Base-by-base conservation (phyloP, 2,329 filamentous ascomycete genomes). In the Talaromyces islandicus region DNA sequence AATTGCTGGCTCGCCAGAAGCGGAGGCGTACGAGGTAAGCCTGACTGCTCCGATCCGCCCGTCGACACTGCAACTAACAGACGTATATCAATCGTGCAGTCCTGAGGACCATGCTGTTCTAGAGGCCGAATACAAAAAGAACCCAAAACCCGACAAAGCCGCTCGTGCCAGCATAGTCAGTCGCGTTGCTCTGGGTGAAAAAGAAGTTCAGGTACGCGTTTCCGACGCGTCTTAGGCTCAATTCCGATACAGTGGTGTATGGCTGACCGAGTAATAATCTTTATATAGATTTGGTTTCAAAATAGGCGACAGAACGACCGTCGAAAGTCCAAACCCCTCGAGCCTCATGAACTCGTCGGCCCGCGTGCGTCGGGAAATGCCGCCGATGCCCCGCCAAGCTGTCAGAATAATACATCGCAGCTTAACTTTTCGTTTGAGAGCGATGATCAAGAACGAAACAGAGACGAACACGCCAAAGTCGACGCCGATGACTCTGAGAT, bases 231-330 rank as follows among this genome's bases (percentile, higher is more conserved):
- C 30, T 19, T 56, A 19, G 30, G 14, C 25, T 24, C 53, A 12
- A 21, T 12, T 48, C 17, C 38, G 19, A 24, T 24, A 14, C 4
- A 24, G 43, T 12, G 29, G 51, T 17, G 1, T 41, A 43, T 59
- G 11, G 35, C 54, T 59, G 32, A 62, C 50, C 38, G 19, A 24
- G n/a, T 19, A 9, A 43, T 24, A 35, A 3, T n/a, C 35, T 6
- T 38, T 63, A 14, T 35, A 35, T 35, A 97, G 93, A 96, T 97
- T 68, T 97, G 93, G 93, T 97, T 97, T 77, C 93, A 97, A 71
- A 97, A 97, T 71, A 86, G 92, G 70, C 85, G 93, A 65, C 93
- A 97, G 75, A 96, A 95, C 75, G 91, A 95, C 73, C 85, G 93
- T 68, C 86, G 93, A 66, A 95, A 93, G 78, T 91, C 91, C 59